These are phyloP conservation scores for Inosperma sp. DNA, from an alignment of 768 basidiomycete species.

Conservation along the genomic window DNA sequence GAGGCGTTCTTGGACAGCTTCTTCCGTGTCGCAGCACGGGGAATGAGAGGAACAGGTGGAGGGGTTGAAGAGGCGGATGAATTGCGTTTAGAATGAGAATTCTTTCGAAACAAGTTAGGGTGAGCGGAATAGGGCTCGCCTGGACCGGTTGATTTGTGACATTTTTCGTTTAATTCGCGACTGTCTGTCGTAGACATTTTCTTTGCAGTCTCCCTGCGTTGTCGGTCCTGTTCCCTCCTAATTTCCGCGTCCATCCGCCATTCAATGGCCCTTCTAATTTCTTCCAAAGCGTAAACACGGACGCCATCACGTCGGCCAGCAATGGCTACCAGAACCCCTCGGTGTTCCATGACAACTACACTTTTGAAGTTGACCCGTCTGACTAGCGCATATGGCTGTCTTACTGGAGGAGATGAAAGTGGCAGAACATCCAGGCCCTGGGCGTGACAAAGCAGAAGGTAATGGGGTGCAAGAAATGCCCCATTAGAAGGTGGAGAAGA, in stretches of 20 bases:
- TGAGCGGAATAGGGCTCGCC: slow-evolving; percentile 28
- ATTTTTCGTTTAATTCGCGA: slow-evolving; percentile 45
- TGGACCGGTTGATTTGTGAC: slow-evolving; percentile 44
- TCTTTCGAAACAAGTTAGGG: slow-evolving; percentile 35
- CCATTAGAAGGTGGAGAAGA: slow-evolving; percentile 72
- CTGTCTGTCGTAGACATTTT: slow-evolving; percentile 34
- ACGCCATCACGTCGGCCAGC: slow-evolving; percentile 84
- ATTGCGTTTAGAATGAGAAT: slow-evolving; percentile 35
- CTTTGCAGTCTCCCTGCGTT: slow-evolving; percentile 63
- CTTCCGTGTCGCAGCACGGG: slow-evolving; percentile 40
- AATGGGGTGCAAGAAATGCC: slow-evolving; percentile 76
- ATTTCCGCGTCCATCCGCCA: slow-evolving; percentile 83
- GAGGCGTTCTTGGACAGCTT: slow-evolving; percentile 19
- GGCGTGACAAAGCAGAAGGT: slow-evolving; percentile 76
- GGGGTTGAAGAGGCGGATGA: slow-evolving; percentile 28
- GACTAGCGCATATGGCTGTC: slow-evolving; percentile 76
- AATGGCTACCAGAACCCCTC: slow-evolving; percentile 86
- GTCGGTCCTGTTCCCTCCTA: slow-evolving; percentile 67
- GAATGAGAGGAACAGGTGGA: slow-evolving; percentile 35
- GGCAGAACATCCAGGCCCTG: slow-evolving; percentile 88
- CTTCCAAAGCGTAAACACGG: slow-evolving; percentile 83
- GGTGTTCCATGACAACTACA: slow-evolving; percentile 90
- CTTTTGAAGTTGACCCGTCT: slow-evolving; percentile 79
- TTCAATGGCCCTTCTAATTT: slow-evolving; percentile 80
- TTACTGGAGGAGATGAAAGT: slow-evolving; percentile 64